Conservation (phyloP, 73 alveolate genomes). For the Symbiodinium natans region DNA sequence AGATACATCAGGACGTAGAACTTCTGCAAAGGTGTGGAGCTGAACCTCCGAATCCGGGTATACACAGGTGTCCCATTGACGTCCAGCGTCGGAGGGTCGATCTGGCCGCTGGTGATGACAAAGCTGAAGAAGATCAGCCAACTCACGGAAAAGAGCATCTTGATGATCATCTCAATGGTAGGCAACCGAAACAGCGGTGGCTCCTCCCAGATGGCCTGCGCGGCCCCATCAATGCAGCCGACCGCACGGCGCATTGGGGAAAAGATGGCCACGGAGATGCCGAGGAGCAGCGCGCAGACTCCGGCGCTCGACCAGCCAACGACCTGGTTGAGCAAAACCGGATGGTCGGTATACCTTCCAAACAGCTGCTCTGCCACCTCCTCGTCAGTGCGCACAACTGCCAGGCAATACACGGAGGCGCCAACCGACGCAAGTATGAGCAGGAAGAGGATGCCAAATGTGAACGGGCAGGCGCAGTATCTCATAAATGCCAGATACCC, state of each 20-base stretch:
- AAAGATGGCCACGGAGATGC: not conserved
- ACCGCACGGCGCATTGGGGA: slow-evolving; percentile 3
- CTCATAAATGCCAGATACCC: not conserved
- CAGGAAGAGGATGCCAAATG: not conserved
- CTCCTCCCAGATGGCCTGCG: slow-evolving; percentile 18
- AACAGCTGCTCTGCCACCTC: not conserved
- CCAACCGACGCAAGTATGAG: not conserved
- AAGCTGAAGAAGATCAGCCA: slow-evolving; percentile 36
- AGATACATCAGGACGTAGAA: no score
- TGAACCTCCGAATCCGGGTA: slow-evolving; percentile 13
- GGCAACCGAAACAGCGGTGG: slow-evolving; percentile 25
- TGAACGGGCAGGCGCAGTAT: not conserved
- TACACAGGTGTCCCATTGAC: slow-evolving; percentile 27
- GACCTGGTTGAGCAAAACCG: not conserved
- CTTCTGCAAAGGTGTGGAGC: slow-evolving; percentile 13
- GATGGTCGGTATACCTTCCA: not conserved
- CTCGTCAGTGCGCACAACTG: not conserved
- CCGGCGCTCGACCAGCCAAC: not conserved
- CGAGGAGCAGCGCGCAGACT: not conserved
- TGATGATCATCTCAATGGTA: not conserved
- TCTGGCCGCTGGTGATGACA: slow-evolving; percentile 5
- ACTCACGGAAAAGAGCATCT: not conserved
- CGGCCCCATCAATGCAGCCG: slow-evolving; percentile 27
- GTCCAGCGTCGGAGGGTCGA: slow-evolving; percentile 18
- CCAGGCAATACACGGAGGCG: not conserved